phyloP scores from a whole-genome alignment of 2,329 filamentous ascomycete genomes.

The Dactylellina cionopaga region DNA sequence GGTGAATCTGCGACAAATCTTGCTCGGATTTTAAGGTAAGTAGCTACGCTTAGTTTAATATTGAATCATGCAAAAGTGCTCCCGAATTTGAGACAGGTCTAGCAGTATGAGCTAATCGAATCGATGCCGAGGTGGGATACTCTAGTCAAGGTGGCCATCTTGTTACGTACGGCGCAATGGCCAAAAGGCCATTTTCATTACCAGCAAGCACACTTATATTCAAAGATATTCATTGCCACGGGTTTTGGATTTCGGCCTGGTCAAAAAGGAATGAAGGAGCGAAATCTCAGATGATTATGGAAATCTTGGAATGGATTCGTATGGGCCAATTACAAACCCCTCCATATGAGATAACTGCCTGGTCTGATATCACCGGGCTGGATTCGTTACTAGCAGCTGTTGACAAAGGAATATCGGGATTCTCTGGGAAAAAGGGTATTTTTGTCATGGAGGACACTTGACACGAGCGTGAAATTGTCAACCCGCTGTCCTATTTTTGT shows the following conservation, averaged over 20 bases:
- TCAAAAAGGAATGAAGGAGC: constrained; percentile 76
- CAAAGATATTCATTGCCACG: constrained; percentile 85
- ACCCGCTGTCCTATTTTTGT: too few species aligned
- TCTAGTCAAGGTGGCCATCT: constrained; percentile 72
- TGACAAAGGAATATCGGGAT: constrained; percentile 83
- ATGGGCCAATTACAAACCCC: constrained; percentile 80
- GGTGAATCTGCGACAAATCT: constrained; percentile 83
- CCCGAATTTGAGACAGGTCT: neutral
- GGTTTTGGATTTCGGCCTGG: constrained; percentile 96
- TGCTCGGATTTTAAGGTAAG: constrained; percentile 72
- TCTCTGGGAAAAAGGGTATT: constrained; percentile 85
- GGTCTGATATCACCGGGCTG: constrained; percentile 82
- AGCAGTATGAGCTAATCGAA: neutral
- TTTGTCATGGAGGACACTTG: constrained; percentile 77
- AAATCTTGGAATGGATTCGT: constrained; percentile 77
- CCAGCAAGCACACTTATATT: constrained; percentile 91
- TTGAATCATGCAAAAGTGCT: neutral
- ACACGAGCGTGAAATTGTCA: too few species aligned
- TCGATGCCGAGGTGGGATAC: neutral
- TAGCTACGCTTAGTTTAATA: constrained; percentile 29
- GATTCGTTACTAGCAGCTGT: constrained; percentile 76
- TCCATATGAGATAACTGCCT: constrained; percentile 82
- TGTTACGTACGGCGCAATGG: constrained; percentile 97
- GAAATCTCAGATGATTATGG: constrained; percentile 82
- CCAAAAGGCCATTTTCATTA: constrained; percentile 81